These are phyloP conservation scores for barley (Hordeum vulgare) DNA, from an alignment of 176 grass and related monocot species.

Conservation along the genomic window MorexV3_pseudomolecules_assembly NC_058521.1:580745880-580746379, in stretches of 20 bases:
- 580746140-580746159: constrained; percentile 77
- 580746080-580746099: constrained; percentile 76
- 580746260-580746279: constrained; percentile 66
- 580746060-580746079: constrained; percentile 57
- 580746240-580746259: constrained; percentile 69
- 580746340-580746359: constrained; percentile 59
- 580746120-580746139: constrained; percentile 78
- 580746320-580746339: constrained; percentile 69
- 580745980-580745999: constrained; percentile 72
- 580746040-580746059: constrained; percentile 70
- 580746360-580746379: constrained; percentile 42
- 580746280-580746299: constrained; percentile 43
- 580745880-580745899: constrained; percentile 56
- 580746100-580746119: constrained; percentile 81
- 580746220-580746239: constrained; percentile 80
- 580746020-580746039: constrained; percentile 68
- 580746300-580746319: constrained; percentile 55
- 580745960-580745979: constrained; percentile 66
- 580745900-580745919: constrained; percentile 63
- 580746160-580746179: constrained; percentile 60
- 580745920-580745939: constrained; percentile 69
- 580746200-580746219: constrained; percentile 68
- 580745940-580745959: constrained; percentile 78
- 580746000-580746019: constrained; percentile 56
- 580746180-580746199: constrained; percentile 64